Percentiles rank a stretch among this genome's conserved stretches.
Conservation (phyloP, 345 rosid species). For the Nasturtium officinale region DNA sequence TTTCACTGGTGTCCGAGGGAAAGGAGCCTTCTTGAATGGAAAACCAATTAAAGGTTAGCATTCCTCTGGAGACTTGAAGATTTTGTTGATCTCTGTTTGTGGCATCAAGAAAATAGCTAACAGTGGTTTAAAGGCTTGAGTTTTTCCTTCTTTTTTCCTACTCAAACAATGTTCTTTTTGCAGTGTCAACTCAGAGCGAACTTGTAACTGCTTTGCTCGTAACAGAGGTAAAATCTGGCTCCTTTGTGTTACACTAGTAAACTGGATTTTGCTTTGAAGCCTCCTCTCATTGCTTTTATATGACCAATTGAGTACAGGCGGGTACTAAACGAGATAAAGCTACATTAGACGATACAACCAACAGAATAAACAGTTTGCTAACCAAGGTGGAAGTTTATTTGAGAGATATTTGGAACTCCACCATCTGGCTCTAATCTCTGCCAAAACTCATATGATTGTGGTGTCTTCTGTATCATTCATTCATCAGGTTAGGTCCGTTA, state of each 20-base stretch:
- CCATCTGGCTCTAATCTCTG: neutral
- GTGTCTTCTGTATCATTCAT: neutral
- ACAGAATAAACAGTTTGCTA: slow-evolving; percentile 75
- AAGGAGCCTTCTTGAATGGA: slow-evolving; percentile 86
- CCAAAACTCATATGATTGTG: slow-evolving; percentile 13
- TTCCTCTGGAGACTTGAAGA: neutral
- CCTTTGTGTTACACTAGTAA: neutral
- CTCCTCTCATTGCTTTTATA: slow-evolving; percentile 11
- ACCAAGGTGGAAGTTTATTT: slow-evolving; percentile 59
- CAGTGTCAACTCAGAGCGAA: slow-evolving; percentile 78
- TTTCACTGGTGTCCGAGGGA: slow-evolving; percentile 69
- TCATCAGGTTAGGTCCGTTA: slow-evolving; percentile 82
- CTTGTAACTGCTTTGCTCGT: slow-evolving; percentile 83
- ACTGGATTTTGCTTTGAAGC: neutral
- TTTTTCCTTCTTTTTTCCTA: neutral
- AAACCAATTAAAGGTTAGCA: slow-evolving; percentile 73
- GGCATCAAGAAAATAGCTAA: neutral
- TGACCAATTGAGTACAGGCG: slow-evolving; percentile 49
- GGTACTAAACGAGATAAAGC: slow-evolving; percentile 81
- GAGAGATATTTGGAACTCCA: neutral
- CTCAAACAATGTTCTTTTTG: slow-evolving; percentile 17
- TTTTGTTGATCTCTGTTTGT: neutral
- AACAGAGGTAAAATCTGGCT: slow-evolving; percentile 64
- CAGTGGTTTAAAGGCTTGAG: neutral
- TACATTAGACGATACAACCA: slow-evolving; percentile 69